Evolutionary conservation across 352 stramenopile species (phyloP).

Genomic region (Globisporangium polare): DNA sequence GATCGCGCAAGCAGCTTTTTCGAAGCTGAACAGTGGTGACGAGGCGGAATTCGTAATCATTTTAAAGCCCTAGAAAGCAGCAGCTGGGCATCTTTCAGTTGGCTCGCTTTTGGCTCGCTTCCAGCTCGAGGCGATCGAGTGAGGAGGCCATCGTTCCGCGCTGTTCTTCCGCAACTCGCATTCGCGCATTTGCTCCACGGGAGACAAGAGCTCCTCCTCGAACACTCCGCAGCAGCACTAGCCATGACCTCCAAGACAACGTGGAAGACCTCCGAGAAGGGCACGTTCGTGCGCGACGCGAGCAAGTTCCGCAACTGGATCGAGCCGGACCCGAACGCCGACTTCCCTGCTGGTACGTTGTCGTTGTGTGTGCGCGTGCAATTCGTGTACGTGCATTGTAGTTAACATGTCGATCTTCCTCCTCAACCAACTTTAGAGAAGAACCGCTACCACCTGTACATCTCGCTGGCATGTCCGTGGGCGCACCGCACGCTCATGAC

Average conservation of each 20-base stretch:
- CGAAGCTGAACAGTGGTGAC: too few relatives aligned
- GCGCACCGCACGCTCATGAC: slow-evolving; percentile 79
- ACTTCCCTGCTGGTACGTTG: slow-evolving; percentile 46
- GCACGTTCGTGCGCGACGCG: slow-evolving; percentile 63
- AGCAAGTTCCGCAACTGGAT: slow-evolving; percentile 85
- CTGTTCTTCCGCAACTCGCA: slow-evolving; percentile 6
- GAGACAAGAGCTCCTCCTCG: neutral
- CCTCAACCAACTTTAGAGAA: slow-evolving; percentile 21
- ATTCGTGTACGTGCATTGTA: neutral
- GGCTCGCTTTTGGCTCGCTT: too few relatives aligned
- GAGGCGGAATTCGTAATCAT: slow-evolving; percentile 11
- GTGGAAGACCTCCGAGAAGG: slow-evolving; percentile 66
- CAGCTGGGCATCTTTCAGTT: neutral
- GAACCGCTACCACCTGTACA: slow-evolving; percentile 93
- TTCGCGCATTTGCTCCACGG: slow-evolving; percentile 13
- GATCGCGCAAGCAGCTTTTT: too few relatives aligned
- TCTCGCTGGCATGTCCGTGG: slow-evolving; percentile 94
- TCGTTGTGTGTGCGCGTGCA: neutral
- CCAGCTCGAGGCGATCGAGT: neutral
- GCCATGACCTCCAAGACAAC: slow-evolving; percentile 60
- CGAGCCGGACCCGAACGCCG: slow-evolving; percentile 44
- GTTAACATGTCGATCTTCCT: neutral
- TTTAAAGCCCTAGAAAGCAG: neutral
- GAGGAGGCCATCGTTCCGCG: neutral
- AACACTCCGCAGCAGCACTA: neutral